A percentile compares a stretch with the other conserved stretches of the same genome.
Evolutionary conservation across 2,329 filamentous ascomycete genomes (phyloP).

Genomic region (Stemphylium vesicarium): DNA sequence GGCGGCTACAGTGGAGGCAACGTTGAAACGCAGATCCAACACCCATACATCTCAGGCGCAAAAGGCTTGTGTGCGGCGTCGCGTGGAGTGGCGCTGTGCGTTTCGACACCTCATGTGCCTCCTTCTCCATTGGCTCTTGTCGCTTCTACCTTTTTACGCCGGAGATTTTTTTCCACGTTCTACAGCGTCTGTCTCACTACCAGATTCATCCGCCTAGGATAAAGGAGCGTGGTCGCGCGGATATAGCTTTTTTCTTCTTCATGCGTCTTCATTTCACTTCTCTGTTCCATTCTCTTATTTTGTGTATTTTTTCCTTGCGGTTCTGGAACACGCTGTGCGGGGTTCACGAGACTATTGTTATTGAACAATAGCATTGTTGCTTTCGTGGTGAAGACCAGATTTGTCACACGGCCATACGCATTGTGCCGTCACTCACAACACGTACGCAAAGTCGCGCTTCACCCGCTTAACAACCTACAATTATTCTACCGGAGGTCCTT

Average conservation of each 20-base stretch:
- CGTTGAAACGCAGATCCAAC: constrained; percentile 46
- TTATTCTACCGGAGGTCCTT: constrained; percentile 6
- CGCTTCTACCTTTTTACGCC: constrained; percentile 31
- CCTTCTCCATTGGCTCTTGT: constrained; percentile 44
- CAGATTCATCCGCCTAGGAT: constrained; percentile 38
- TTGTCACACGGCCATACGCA: constrained; percentile 22
- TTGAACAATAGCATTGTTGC: constrained; percentile 39
- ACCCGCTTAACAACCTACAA: neutral
- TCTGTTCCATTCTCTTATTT: constrained; percentile 11
- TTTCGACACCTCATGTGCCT: constrained; percentile 39
- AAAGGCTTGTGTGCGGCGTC: constrained; percentile 41
- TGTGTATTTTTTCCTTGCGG: constrained; percentile 22
- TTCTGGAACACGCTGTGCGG: constrained; percentile 21
- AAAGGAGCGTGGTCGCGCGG: constrained; percentile 35
- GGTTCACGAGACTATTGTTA: constrained; percentile 24
- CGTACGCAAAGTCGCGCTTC: constrained; percentile 21
- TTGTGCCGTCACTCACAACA: constrained; percentile 18
- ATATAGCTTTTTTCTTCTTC: constrained; percentile 14
- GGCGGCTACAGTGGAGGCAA: constrained; percentile 47
- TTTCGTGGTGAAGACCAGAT: constrained; percentile 32
- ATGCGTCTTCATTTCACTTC: constrained; percentile 24
- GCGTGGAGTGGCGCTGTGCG: constrained; percentile 41
- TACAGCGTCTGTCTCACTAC: constrained; percentile 39
- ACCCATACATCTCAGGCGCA: constrained; percentile 40
- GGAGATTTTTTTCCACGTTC: constrained; percentile 24